Evolutionary conservation across 108 stramenopile species (phyloP), one percentile per base, ranked within the genome.

Genomic region (Pseudonitzschia multiseries): DNA sequence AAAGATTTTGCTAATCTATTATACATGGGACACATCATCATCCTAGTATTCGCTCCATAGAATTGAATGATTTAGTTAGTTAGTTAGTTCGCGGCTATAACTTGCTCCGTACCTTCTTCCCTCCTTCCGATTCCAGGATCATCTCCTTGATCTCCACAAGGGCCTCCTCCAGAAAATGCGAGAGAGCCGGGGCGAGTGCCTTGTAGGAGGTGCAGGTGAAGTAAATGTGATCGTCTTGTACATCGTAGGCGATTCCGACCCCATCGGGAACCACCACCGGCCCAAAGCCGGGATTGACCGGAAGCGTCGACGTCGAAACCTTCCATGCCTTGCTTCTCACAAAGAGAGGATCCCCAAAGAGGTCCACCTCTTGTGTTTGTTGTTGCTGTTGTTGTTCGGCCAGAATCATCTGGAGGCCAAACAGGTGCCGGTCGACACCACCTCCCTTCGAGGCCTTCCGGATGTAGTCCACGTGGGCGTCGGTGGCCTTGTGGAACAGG

Each of bases 361-460:
- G 74, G 43, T 71, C 27, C 28, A 89, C 87, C 52, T 9, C 52
- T 18, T 18, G 52, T 20, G 4, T 21, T 8, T 52, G 8, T 20
- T 78, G 67, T 12, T 73, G 76, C 66, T n/a, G n/a, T n/a, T 88
- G 91, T 17, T 46, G 68, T 20, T 70, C 54, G 18, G 72, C 74
- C 21, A 79, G 81, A 36, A 86, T 71, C 74, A 89, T 80, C 17
- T 86, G 79, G 42, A 96, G 80, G 27, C 94, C 94, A 50, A 93
- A 79, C 42, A 93, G 67, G 66, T 91, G 91, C 18, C 92, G 85
- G 78, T 93, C 92, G 24, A 91, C 89, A 27, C 93, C 94, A 74
- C 78, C 76, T 8, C 80, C 94, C 57, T 87, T 79, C 17, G 87
- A 83, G 10, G 94, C 94, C 12, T 46, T 59, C 8, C 85, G 62